Base-by-base conservation (phyloP, 768 basidiomycete genomes). In the Lentinula lateritia region DNA sequence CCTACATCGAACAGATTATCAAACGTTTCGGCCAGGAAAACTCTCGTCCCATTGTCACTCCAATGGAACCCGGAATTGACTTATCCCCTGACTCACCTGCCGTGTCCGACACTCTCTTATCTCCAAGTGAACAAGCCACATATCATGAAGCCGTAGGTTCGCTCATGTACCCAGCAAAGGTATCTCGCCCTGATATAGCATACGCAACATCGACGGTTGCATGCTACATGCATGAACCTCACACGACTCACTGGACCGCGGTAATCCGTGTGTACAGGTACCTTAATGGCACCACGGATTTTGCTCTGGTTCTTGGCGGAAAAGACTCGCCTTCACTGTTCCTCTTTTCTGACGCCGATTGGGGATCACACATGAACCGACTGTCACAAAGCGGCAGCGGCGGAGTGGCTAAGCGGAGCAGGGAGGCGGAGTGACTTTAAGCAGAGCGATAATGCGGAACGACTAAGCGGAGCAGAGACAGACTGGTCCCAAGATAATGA, bases 11-110 rank as follows among this genome's bases (percentile, higher is more conserved):
- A 4, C 43, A 60, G 34, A 65, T 72, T 15, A 55, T 69, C 23
- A 50, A 52, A 6, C 48, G 57, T n/a, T 68, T 70, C 56, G 66
- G 66, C 12, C 62, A 69, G 43, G 43, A 64, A 42, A 58, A 69
- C 42, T 59, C 61, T 28, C 46, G 58, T 7, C 66, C 71, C 0
- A 62, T 74, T 39, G 61, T 64, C 0, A 73, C 66, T 0, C 74
- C 69, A 0, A 68, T 74, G 66, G 72, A 72, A 52, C 67, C 61
- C 38, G 61, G 61, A 12, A 57, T 66, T 28, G 69, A 69, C 52
- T 56, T 67, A 20, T 58, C 52, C 7, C 59, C 53, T 20, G 62
- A 52, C 10, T 59, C 42, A 18, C 63, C 54, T 20, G 43, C 61
- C 8, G 20, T 66, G 6, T 59, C 58, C 13, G 9, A 58, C 18